Evolutionary conservation across 1,139 yeast species (phyloP).

Genomic region (Candida frijolesensis): DNA sequence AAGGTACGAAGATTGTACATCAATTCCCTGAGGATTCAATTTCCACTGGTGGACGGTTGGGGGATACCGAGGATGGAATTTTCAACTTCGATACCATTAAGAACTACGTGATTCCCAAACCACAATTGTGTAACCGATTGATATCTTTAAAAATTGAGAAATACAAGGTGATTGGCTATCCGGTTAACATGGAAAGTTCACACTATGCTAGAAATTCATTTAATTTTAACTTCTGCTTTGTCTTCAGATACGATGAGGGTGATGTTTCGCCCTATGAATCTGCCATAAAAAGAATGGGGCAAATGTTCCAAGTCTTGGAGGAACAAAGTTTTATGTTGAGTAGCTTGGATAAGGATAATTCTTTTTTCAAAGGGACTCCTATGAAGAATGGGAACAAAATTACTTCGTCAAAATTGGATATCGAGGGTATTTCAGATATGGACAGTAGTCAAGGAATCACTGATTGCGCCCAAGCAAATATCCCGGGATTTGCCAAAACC

Average conservation of each 20-base stretch:
- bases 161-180: constrained; percentile 83
- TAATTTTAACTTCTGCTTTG: constrained; percentile 90
- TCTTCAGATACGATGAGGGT: constrained; percentile 72
- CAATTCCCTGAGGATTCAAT: constrained; percentile 79
- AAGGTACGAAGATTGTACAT: constrained; percentile 90
- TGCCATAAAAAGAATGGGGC: constrained; percentile 80
- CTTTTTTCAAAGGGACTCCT: constrained; percentile 33
- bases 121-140: constrained; percentile 81
- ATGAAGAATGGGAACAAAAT: constrained; percentile 2
- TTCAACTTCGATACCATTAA: constrained; percentile 85
- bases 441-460: background rate
- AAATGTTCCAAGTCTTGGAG: constrained; percentile 87
- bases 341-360: constrained; percentile 40
- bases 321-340: constrained; percentile 84
- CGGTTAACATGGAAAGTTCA: constrained; percentile 75
- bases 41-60: constrained; percentile 20
- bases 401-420: background rate
- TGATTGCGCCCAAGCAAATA: constrained; percentile 16
- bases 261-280: constrained; percentile 87
- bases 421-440: background rate
- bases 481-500: constrained; percentile 46
- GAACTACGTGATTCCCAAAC: constrained; percentile 91
- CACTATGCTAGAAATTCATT: constrained; percentile 88
- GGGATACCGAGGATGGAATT: constrained; percentile 29
- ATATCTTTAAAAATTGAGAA: constrained; percentile 72